phyloP scores from a whole-genome alignment of 192 early-diverging fungal genomes.

The Gigaspora rosea region DNA sequence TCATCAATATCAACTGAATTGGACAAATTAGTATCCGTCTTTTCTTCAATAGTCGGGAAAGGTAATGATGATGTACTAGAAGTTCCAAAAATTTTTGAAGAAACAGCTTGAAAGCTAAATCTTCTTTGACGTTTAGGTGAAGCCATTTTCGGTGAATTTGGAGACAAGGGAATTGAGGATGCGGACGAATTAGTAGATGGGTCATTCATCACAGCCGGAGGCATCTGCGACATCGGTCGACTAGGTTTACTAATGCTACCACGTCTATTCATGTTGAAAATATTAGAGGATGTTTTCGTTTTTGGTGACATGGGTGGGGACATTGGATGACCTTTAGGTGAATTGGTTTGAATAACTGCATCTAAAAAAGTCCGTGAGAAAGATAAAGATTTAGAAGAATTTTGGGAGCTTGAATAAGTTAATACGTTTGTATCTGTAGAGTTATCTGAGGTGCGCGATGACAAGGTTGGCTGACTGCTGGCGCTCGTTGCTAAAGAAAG shows the following conservation, averaged over 20 bases:
- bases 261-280: constrained; percentile 5
- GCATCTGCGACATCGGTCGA: neutral
- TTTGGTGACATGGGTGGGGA: constrained; percentile 13
- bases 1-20: constrained; percentile 10
- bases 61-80: neutral
- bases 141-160: neutral
- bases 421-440: neutral
- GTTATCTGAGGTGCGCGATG: neutral
- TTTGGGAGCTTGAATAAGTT: neutral
- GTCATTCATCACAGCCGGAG: constrained; percentile 18
- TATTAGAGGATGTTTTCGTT: neutral
- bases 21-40: neutral
- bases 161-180: neutral
- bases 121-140: constrained; percentile 23
- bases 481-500: constrained; percentile 2
- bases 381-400: neutral
- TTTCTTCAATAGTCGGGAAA: constrained; percentile 20
- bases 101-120: constrained; percentile 33
- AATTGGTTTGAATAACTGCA: neutral
- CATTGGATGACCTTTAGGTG: neutral
- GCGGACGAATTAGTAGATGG: neutral
- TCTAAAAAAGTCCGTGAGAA: neutral
- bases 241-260: constrained; percentile 15
- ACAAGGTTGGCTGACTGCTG: constrained; percentile 17
- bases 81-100: constrained; percentile 22